Evolutionary conservation across 1,139 yeast genomes (phyloP).

Genomic region (Hanseniaspora uvarum): DNA sequence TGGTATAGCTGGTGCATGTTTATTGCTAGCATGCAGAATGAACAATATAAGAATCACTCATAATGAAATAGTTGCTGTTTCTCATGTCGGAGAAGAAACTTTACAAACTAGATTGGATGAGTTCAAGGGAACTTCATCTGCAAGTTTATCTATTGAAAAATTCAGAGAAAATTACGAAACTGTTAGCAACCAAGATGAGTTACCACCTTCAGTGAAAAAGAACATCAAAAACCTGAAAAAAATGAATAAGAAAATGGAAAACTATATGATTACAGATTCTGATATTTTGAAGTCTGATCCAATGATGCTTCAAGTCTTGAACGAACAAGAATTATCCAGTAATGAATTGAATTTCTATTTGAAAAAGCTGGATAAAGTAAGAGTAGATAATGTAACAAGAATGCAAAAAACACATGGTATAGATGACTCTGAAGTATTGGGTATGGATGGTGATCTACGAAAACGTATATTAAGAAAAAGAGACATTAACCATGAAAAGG

Average conservation of each 20-base stretch:
- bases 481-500: conserved; percentile 5
- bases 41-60: conserved; percentile 86
- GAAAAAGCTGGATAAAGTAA: conserved; percentile 36
- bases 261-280: conserved; percentile 32
- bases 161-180: conserved; percentile 49
- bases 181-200: conserved; percentile 28
- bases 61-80: conserved; percentile 86
- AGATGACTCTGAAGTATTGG: conserved; percentile 24
- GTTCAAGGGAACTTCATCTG: conserved; percentile 69
- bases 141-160: conserved; percentile 57
- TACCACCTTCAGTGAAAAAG: conserved; percentile 71
- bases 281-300: conserved; percentile 34
- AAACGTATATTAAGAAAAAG: conserved; percentile 17
- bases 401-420: conserved; percentile 31
- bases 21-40: conserved; percentile 89
- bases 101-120: conserved; percentile 82
- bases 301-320: conserved; percentile 34
- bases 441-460: conserved; percentile 22
- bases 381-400: conserved; percentile 32
- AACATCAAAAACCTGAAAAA: conserved; percentile 38
- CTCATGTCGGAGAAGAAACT: conserved; percentile 91
- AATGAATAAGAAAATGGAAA: conserved; percentile 30
- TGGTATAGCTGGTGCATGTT: conserved; percentile 95
- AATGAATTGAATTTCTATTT: conserved; percentile 39
- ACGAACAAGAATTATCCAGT: conserved; percentile 38